Conservation (phyloP, 2,329 filamentous ascomycete genomes). For the Gremmenia infestans region DNA sequence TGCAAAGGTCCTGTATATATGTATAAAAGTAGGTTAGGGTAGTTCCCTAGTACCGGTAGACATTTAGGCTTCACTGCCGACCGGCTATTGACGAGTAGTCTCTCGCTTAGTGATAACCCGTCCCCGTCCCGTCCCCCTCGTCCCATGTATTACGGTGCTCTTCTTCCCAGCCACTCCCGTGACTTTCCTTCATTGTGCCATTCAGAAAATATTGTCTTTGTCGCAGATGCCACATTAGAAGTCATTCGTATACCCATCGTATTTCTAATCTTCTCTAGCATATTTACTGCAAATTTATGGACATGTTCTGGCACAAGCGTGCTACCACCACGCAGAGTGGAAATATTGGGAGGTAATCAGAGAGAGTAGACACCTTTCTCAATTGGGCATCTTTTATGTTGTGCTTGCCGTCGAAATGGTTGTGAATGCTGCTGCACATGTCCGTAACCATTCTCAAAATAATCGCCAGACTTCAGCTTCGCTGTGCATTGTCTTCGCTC, state of each 20-base stretch:
- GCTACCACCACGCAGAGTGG: constrained; percentile 18
- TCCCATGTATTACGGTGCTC: not conserved
- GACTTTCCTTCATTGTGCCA: not conserved
- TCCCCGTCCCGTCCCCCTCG: no score
- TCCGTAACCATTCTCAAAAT: constrained; percentile 20
- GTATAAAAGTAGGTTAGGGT: no score
- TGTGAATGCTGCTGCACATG: constrained; percentile 20
- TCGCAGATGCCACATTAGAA: constrained; percentile 7
- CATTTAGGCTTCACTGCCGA: no score
- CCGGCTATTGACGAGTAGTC: not conserved
- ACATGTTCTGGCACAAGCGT: constrained; percentile 19
- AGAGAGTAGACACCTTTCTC: constrained; percentile 10
- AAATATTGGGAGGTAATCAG: constrained; percentile 20
- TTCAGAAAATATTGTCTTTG: constrained; percentile 3
- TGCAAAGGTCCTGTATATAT: no score
- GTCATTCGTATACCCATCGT: constrained; percentile 19
- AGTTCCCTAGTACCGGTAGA: no score
- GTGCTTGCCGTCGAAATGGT: constrained; percentile 8
- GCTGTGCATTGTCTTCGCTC: constrained; percentile 9
- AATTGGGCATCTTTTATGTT: not conserved
- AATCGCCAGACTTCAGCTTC: constrained; percentile 7
- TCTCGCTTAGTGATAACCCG: not conserved
- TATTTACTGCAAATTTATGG: constrained; percentile 16
- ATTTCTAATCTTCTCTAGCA: constrained; percentile 20
- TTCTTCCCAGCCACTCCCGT: not conserved